A percentile compares a stretch with the other conserved stretches of the same genome.
These are phyloP conservation scores for Cytidiella melzeri DNA, from an alignment of 768 basidiomycete genomes.

Conservation along the genomic window DNA sequence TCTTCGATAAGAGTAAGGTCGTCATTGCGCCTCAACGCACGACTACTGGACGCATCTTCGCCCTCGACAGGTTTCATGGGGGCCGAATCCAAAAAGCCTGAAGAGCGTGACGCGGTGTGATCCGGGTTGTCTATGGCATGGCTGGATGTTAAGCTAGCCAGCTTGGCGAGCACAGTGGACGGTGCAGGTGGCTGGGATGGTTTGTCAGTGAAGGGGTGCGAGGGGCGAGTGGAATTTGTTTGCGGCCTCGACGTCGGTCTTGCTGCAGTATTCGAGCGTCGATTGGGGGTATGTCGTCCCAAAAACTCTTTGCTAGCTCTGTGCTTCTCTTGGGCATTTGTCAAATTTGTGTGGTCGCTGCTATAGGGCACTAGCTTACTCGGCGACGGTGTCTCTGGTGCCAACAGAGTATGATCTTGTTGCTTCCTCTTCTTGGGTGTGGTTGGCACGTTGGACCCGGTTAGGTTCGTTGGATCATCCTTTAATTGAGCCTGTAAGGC, in stretches of 20 bases:
- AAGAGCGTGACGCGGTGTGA: slow-evolving; percentile 16
- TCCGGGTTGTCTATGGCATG: slow-evolving; percentile 1
- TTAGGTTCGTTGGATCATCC: slow-evolving; percentile 25
- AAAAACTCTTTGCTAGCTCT: slow-evolving; percentile 36
- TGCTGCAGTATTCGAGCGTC: too few species aligned
- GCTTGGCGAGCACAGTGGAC: slow-evolving; percentile 48
- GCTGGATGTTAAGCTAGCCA: slow-evolving; percentile 31
- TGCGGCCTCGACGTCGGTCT: background rate
- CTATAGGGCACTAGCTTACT: slow-evolving; percentile 51
- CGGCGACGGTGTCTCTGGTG: slow-evolving; percentile 61
- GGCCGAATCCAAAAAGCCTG: slow-evolving; percentile 14
- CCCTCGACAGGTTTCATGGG: background rate
- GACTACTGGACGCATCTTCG: background rate
- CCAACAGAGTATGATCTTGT: slow-evolving; percentile 32
- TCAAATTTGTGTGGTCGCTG: background rate
- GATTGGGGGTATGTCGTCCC: background rate
- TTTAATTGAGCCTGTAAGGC: slow-evolving; percentile 48
- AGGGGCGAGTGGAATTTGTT: background rate
- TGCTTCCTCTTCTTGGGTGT: slow-evolving; percentile 46
- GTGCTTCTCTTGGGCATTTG: slow-evolving; percentile 33
- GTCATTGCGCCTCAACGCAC: slow-evolving; percentile 41
- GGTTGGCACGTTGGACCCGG: slow-evolving; percentile 14
- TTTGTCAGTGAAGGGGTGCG: background rate
- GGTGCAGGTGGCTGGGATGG: slow-evolving; percentile 28
- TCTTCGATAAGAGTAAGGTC: slow-evolving; percentile 68